Base-by-base conservation (phyloP, 2,329 filamentous ascomycete genomes). In the Fusarium globosum region DNA sequence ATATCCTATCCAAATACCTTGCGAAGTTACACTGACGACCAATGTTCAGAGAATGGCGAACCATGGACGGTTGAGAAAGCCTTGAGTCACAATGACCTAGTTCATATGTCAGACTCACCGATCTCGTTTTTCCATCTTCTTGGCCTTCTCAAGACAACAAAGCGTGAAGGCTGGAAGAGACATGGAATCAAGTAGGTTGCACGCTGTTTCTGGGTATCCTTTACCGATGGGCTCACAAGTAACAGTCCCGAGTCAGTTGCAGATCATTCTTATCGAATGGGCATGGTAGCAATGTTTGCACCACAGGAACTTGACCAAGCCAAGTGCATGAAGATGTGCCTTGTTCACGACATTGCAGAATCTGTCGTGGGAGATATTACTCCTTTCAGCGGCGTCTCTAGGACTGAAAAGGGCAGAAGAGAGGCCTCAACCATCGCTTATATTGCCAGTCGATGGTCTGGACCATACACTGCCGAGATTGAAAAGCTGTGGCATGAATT, bases 201-300 rank as follows among this genome's bases (percentile, higher is more conserved):
- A 20, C 28, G 20, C 26, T n/a, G 12, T n/a, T 15, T 13, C 14
- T 10, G 36, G 45, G 26, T 23, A 18, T 15, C 26, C 28, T 7
- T 30, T 30, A 33, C 41, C n/a, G 26, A 41, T 28, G 55, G 38
- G 45, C 65, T 66, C 14, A 63, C 51, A 52, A 23, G 30, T 41
- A 39, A 11, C 72, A 91, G 88, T 65, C 93, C 94, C 80, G 96
- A 99, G 83, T 97, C 94, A 3, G 98, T 99, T 80, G 90, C 94
- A 61, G 96, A 99, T 84, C 96, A 99, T 87, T 99, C 98, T 95
- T 99, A 98, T 84, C 94, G 96, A 83, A 99, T 99, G 96, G 94
- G 95, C 42, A 90, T 98, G 77, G 94, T 99, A 83, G 94, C 94
- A 70, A 93, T 99, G 91, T 90, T 97, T 72, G 94, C 94, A 6